Percentiles rank a stretch among this genome's conserved stretches.
Evolutionary conservation across 805 yeast species (phyloP).

Genomic region (Ogataea corticis): DNA sequence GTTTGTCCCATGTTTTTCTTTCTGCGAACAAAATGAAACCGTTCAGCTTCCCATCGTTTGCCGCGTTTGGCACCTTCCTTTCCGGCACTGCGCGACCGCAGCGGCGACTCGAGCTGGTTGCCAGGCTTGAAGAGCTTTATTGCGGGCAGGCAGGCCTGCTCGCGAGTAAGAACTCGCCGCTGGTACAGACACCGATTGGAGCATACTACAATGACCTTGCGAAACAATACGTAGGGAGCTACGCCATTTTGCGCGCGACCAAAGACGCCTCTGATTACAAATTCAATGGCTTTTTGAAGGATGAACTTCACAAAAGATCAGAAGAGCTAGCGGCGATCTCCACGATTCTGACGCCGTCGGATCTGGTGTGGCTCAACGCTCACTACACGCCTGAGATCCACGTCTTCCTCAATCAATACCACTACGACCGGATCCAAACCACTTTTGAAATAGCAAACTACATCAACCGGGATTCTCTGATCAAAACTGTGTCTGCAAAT

Average conservation of each 20-base stretch:
- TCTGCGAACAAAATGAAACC: too few species aligned
- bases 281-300: constrained; percentile 16
- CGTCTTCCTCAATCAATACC: constrained; percentile 26
- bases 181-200: constrained; percentile 9
- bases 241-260: constrained; percentile 3
- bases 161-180: constrained; percentile 5
- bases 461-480: constrained; percentile 18
- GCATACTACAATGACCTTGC: constrained; percentile 18
- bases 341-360: constrained; percentile 13
- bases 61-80: constrained; percentile 7
- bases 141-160: constrained; percentile 8
- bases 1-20: too few species aligned
- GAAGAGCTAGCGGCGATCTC: constrained; percentile 22
- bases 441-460: constrained; percentile 29
- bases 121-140: constrained; percentile 7
- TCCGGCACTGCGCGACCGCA: constrained; percentile 2
- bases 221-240: constrained; percentile 9
- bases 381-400: constrained; percentile 24
- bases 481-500: constrained; percentile 14
- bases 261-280: constrained; percentile 10
- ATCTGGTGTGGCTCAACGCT: constrained; percentile 21
- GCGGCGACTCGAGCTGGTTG: constrained; percentile 2
- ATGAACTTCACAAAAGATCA: constrained; percentile 19
- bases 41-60: constrained; percentile 5
- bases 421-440: constrained; percentile 25